Conservation (phyloP, 1,284 basidiomycete species). For the Cryptococcus jaspeensis region DNA sequence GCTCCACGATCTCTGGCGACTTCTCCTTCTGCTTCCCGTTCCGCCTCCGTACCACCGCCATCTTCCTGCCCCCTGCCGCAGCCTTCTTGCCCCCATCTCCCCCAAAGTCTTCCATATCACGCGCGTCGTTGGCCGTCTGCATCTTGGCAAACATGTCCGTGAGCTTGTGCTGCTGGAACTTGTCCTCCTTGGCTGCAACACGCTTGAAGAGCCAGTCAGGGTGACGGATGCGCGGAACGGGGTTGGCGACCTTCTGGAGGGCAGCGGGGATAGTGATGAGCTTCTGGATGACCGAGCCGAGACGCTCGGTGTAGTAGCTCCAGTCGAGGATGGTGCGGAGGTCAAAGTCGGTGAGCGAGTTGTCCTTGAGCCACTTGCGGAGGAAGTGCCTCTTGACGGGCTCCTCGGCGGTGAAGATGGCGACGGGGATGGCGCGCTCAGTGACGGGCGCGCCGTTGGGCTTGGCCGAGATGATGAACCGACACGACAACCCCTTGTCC, state of each 20-base stretch:
- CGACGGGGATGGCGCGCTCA: conserved; percentile 95
- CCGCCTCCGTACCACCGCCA: conserved; percentile 62
- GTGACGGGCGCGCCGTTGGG: conserved; percentile 94
- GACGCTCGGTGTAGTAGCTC: conserved; percentile 96
- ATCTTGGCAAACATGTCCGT: conserved; percentile 85
- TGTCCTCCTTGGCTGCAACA: conserved; percentile 86
- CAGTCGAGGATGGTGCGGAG: conserved; percentile 94
- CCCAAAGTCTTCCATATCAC: conserved; percentile 67
- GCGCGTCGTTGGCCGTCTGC: conserved; percentile 29
- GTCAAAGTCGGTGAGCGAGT: conserved; percentile 82
- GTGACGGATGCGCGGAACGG: conserved; percentile 91
- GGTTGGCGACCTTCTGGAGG: conserved; percentile 95
- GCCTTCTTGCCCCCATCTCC: conserved; percentile 25
- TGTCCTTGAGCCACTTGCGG: conserved; percentile 96
- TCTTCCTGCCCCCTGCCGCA: conserved; percentile 51
- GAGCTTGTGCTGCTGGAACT: conserved; percentile 96
- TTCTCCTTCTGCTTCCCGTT: conserved; percentile 54
- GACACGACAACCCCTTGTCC: conserved; percentile 97
- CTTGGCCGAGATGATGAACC: conserved; percentile 96
- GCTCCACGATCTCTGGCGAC: conserved; percentile 32
- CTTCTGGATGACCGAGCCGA: conserved; percentile 98
- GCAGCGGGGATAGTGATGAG: conserved; percentile 99
- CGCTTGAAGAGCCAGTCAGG: conserved; percentile 96
- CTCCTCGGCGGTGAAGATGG: conserved; percentile 96
- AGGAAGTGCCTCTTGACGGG: conserved; percentile 85